These are phyloP conservation scores for Dalbergia cochinchinensis DNA, from an alignment of 306 rosid genomes.

Conservation along the genomic window DNA sequence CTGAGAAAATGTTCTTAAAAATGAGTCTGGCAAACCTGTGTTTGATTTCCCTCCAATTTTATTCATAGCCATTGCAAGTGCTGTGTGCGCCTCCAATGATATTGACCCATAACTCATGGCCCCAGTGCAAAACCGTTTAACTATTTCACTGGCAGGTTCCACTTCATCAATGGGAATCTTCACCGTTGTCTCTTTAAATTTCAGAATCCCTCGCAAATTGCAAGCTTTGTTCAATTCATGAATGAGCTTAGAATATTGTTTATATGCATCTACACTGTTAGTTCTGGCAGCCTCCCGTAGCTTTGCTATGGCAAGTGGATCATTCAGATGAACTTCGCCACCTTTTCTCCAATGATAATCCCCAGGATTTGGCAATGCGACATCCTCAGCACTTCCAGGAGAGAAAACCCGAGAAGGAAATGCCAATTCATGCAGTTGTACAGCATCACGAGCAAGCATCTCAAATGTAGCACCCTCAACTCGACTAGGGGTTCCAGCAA, in stretches of 20 bases:
- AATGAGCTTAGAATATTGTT: conserved; percentile 85
- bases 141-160: conserved; percentile 92
- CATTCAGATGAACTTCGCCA: conserved; percentile 95
- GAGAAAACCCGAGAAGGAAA: conserved; percentile 84
- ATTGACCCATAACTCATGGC: conserved; percentile 99
- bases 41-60: conserved; percentile 71
- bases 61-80: conserved; percentile 95
- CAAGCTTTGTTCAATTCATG: conserved; percentile 90
- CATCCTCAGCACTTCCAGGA: conserved; percentile 93
- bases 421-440: conserved; percentile 84
- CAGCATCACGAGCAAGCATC: conserved; percentile 83
- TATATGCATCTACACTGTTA: conserved; percentile 86
- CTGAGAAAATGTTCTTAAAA: conserved; percentile 19
- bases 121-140: conserved; percentile 96
- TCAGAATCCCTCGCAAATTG: conserved; percentile 90
- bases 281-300: conserved; percentile 97
- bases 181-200: conserved; percentile 65
- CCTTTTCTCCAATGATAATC: conserved; percentile 99
- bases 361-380: conserved; percentile 96
- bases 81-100: conserved; percentile 93
- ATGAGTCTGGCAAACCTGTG: conserved; percentile 69
- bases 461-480: conserved; percentile 98
- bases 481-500: conserved; percentile 97
- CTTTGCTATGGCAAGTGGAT: conserved; percentile 93
- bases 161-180: conserved; percentile 88